Conservation (phyloP, 2,329 filamentous ascomycete species). For the Fusarium heterosporum region DNA sequence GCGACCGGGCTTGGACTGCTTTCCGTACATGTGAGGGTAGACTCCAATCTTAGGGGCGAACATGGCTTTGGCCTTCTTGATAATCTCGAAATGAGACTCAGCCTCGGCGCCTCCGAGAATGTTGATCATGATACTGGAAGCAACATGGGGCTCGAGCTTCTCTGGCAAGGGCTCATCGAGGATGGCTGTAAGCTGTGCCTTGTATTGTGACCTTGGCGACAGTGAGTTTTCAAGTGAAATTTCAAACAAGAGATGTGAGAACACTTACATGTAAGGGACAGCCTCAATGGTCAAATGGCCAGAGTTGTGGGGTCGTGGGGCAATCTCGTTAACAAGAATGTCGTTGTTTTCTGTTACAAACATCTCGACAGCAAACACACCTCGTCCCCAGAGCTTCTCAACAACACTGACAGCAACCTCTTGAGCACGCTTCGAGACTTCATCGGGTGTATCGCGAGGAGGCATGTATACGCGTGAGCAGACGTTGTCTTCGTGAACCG, state of each 20-base stretch:
- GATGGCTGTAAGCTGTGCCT: constrained; percentile 88
- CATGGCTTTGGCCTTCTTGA: constrained; percentile 59
- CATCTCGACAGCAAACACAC: constrained; percentile 97
- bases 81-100: constrained; percentile 69
- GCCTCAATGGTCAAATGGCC: constrained; percentile 97
- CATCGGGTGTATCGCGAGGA: constrained; percentile 80
- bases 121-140: constrained; percentile 81
- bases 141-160: constrained; percentile 68
- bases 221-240: background rate
- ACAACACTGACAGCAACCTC: constrained; percentile 65
- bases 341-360: constrained; percentile 81
- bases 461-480: constrained; percentile 94
- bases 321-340: constrained; percentile 87
- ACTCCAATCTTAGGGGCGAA: constrained; percentile 61
- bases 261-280: constrained; percentile 71
- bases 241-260: fast-evolving
- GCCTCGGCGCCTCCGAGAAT: constrained; percentile 76
- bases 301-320: constrained; percentile 86
- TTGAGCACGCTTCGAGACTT: constrained; percentile 73
- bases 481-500: constrained; percentile 93
- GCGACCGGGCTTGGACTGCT: constrained; percentile 84
- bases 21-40: constrained; percentile 89
- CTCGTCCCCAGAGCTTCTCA: constrained; percentile 83
- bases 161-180: constrained; percentile 71
- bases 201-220: constrained; percentile 76